Base-by-base conservation (phyloP, 495 filamentous ascomycete species). In the Amniculicola lignicola region DNA sequence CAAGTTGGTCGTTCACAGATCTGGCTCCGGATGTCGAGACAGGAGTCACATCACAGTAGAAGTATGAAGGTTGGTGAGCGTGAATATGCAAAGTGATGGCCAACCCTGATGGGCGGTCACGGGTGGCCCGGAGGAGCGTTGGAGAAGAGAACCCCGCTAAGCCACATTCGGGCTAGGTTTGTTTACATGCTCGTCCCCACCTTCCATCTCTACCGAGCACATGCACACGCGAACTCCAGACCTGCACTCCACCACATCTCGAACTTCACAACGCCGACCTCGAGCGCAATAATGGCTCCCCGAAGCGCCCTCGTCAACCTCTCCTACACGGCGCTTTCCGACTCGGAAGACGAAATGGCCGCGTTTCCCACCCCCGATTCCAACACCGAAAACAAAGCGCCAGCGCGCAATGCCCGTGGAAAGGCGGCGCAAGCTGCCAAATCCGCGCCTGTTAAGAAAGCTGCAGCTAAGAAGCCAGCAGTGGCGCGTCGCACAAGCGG, bases 261-360 rank as follows among this genome's bases (percentile, higher is more conserved):
- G 22, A 3, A 29, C 38, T 36, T 2, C 16, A 24, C 37, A 40
- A 3, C 16, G 22, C 2, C 38, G 6, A 10, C 19, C 19, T 18
- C 6, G 10, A 40, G 7, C 47, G 54, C 46, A 41, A 62, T 40
- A 40, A 84, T 84, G 81, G 74, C 81, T 21, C 81, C 79, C 59
- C 67, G 70, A 47, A 81, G 76, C 54, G 70, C 70, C n/a, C 54
- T 75, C 21, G 69, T 77, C 24, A 80, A 77, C 28, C 62, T 88
- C 21, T 79, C 84, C 54, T 79, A 75, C n/a, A 71, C 86, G 40
- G 74, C 84, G 29, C 85, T 82, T 54, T 86, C 82, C 33, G 84
- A 87, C 47, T 80, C 82, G 57, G 86, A 89, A 42, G 82, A 86
- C 69, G 73, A 75, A 25, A 71, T 68, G 19, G 59, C 66, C 16